Conservation (phyloP, 371 early-diverging fungal genomes). For the Gilbertella persicaria region DNA sequence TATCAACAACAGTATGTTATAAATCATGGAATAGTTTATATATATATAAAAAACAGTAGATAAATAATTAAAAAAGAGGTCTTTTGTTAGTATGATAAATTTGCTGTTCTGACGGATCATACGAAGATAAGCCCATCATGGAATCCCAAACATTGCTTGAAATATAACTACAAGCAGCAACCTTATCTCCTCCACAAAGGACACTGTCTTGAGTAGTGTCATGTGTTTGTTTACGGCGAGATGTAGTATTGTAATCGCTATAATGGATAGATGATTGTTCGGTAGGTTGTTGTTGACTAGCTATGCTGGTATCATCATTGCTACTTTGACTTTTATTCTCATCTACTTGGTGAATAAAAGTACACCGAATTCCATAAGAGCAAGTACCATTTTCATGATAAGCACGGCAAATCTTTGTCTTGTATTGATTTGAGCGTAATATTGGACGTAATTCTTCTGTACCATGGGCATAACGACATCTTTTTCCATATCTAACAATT, state of each 20-base stretch:
- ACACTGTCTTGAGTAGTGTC: not conserved
- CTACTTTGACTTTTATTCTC: not conserved
- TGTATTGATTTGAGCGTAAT: constrained; percentile 89
- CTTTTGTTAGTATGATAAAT: not conserved
- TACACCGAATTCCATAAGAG: constrained; percentile 89
- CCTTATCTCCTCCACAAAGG: not conserved
- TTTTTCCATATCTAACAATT: constrained; percentile 69
- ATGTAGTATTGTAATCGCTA: too few relatives aligned
- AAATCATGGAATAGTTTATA: not conserved
- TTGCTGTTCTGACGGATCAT: not conserved
- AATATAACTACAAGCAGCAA: not conserved
- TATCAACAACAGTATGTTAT: not conserved
- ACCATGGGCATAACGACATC: constrained; percentile 95
- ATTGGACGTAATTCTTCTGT: constrained; percentile 75
- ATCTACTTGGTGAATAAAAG: constrained; percentile 77
- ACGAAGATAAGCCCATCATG: not conserved
- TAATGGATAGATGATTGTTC: too few relatives aligned
- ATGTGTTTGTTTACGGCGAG: not conserved
- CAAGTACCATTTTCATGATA: constrained; percentile 88
- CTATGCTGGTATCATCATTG: constrained; percentile 42
- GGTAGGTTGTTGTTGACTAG: constrained; percentile 2
- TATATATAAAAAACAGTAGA: too few relatives aligned
- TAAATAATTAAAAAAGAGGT: too few relatives aligned
- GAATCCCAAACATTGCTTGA: not conserved
- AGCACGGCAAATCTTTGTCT: constrained; percentile 81